Evolutionary conservation across 2,329 filamentous ascomycete species (phyloP).

Genomic region (Ceratocystis diversiconidia): DNA sequence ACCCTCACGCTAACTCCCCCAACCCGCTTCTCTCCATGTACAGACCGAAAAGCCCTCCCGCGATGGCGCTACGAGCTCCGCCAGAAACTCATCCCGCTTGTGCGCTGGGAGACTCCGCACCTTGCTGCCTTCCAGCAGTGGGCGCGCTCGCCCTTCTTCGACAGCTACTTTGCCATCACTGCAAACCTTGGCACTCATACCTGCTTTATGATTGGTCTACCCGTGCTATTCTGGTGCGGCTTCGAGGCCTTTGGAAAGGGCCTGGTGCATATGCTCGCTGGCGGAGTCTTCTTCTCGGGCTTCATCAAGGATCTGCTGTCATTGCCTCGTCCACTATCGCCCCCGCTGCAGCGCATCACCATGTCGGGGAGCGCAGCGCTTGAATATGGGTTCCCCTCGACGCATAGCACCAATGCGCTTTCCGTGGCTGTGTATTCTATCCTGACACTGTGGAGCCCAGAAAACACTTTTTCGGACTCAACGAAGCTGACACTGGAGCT

Average conservation of each 20-base stretch:
- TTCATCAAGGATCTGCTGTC: constrained; percentile 92
- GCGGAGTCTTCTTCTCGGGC: constrained; percentile 74
- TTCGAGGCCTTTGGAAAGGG: constrained; percentile 73
- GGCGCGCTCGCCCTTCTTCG: constrained; percentile 68
- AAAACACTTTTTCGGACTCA: constrained; percentile 45
- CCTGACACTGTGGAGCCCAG: constrained; percentile 50
- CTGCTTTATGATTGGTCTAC: constrained; percentile 93
- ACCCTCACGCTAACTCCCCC: neutral
- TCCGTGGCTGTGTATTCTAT: constrained; percentile 81
- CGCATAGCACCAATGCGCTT: constrained; percentile 91
- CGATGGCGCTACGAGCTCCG: constrained; percentile 78
- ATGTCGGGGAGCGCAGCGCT: constrained; percentile 93
- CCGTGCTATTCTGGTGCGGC: constrained; percentile 93
- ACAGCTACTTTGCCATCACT: constrained; percentile 92
- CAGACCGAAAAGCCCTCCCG: constrained; percentile 73
- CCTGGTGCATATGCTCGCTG: constrained; percentile 60
- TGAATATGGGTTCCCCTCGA: constrained; percentile 95
- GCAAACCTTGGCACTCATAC: constrained; percentile 96
- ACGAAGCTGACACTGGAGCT: constrained; percentile 50
- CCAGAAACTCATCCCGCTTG: constrained; percentile 66
- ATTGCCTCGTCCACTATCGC: constrained; percentile 78
- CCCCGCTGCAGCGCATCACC: constrained; percentile 83
- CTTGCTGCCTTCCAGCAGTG: constrained; percentile 72
- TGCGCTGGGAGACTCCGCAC: constrained; percentile 91
- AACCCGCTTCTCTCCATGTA: neutral